Percentiles rank a stretch among this genome's conserved stretches.
Evolutionary conservation across 108 stramenopile species (phyloP).

Genomic region (Aurantiochytrium sp.): DNA sequence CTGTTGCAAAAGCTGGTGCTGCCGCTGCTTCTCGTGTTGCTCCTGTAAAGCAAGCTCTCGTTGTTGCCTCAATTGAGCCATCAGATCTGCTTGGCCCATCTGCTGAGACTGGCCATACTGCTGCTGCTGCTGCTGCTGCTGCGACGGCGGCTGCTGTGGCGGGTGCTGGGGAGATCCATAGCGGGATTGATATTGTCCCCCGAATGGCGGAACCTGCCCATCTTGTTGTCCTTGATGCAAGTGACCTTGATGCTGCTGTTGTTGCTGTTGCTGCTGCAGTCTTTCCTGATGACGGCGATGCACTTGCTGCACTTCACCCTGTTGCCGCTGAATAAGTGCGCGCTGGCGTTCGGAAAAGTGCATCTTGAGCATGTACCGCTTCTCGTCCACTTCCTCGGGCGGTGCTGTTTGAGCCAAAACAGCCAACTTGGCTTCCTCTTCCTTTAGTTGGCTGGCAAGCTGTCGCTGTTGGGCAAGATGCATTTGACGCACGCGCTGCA

Average conservation of each 20-base stretch:
- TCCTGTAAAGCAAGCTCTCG: neutral
- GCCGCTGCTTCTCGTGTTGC: neutral
- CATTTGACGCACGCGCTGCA: neutral
- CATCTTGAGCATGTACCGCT: neutral
- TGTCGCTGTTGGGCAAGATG: neutral
- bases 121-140: neutral
- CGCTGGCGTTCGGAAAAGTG: neutral
- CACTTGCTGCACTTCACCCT: neutral
- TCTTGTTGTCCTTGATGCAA: neutral
- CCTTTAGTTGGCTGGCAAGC: neutral
- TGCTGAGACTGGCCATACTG: neutral
- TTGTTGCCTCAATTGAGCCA: neutral
- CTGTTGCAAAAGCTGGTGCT: neutral
- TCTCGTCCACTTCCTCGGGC: neutral
- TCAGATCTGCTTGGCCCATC: neutral
- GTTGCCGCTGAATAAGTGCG: neutral
- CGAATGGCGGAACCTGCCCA: too few relatives aligned
- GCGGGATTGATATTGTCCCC: too few relatives aligned
- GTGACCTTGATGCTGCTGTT: neutral
- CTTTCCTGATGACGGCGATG: neutral
- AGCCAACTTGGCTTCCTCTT: neutral
- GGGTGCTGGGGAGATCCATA: too few relatives aligned
- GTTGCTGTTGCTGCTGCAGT: neutral
- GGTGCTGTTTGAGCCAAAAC: neutral
- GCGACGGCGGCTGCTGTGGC: too few relatives aligned